These are phyloP conservation scores for Geotrichum ghanense DNA, from an alignment of 805 yeast genomes.

Conservation along the genomic window DNA sequence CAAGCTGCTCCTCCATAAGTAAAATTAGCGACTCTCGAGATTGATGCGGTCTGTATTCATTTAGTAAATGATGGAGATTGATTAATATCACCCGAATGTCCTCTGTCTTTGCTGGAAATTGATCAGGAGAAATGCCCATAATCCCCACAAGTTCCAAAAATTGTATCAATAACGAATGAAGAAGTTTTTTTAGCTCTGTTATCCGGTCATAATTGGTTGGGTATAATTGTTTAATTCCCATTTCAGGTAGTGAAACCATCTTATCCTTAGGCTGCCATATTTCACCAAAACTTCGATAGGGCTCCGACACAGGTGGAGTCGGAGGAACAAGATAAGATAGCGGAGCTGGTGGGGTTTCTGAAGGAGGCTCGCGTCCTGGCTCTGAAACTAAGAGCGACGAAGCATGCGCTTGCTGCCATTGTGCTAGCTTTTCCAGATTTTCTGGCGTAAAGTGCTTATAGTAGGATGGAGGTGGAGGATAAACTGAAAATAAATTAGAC, in stretches of 20 bases:
- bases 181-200: constrained; percentile 60
- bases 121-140: constrained; percentile 60
- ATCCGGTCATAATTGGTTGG: constrained; percentile 18
- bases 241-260: constrained; percentile 60
- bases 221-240: constrained; percentile 72
- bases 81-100: constrained; percentile 69
- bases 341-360: constrained; percentile 4
- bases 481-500: constrained; percentile 47
- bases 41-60: constrained; percentile 92
- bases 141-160: constrained; percentile 76
- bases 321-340: constrained; percentile 23
- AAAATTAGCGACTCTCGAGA: constrained; percentile 80
- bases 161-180: constrained; percentile 68
- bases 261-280: constrained; percentile 72
- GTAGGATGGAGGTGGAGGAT: constrained; percentile 92
- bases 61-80: constrained; percentile 83
- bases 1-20: constrained; percentile 56
- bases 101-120: constrained; percentile 54
- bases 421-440: constrained; percentile 38
- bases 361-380: constrained; percentile 7
- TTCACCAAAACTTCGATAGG: constrained; percentile 81
- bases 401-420: constrained; percentile 3
- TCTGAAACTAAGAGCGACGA: background rate
- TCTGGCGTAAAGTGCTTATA: constrained; percentile 60
- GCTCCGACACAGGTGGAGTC: constrained; percentile 29